Conservation (phyloP, 2,329 filamentous ascomycete genomes). For the Lachnellula arida region DNA sequence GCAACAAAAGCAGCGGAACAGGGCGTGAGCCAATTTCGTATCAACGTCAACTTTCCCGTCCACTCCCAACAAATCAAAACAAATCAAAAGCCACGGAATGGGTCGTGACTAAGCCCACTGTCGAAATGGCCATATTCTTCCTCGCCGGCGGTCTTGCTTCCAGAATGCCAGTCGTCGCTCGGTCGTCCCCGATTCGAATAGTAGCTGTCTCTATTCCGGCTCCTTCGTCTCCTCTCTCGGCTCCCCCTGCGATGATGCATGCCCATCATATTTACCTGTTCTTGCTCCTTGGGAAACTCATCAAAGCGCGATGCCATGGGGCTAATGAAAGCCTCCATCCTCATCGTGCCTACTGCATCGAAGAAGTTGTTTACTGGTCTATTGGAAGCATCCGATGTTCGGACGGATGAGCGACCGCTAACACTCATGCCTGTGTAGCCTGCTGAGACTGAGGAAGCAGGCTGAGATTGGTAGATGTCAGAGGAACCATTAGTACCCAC, state of each 20-base stretch:
- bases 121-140: conserved; percentile 45
- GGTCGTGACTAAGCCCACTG: conserved; percentile 48
- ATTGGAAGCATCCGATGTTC: conserved; percentile 29
- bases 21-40: conserved; percentile 10
- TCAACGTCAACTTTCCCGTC: conserved; percentile 9
- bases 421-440: conserved; percentile 41
- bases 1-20: conserved; percentile 3
- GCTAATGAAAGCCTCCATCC: conserved; percentile 95
- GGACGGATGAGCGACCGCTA: conserved; percentile 33
- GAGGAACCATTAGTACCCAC: conserved; percentile 55
- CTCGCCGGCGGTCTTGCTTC: conserved; percentile 44
- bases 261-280: conserved; percentile 28
- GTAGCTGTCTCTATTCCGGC: conserved; percentile 28
- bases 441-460: conserved; percentile 36
- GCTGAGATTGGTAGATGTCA: conserved; percentile 55
- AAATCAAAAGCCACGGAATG: conserved; percentile 54
- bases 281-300: conserved; percentile 30
- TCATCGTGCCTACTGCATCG: conserved; percentile 82
- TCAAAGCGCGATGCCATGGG: conserved; percentile 42
- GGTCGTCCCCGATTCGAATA: conserved; percentile 26
- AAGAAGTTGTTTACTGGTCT: conserved; percentile 55
- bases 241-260: conserved; percentile 26
- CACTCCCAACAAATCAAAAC: not conserved
- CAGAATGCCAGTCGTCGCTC: conserved; percentile 46
- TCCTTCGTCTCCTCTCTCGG: conserved; percentile 25